Evolutionary conservation across 768 basidiomycete species (phyloP), one percentile per base, ranked within the genome.

Genomic region (Kwoniella europaea): DNA sequence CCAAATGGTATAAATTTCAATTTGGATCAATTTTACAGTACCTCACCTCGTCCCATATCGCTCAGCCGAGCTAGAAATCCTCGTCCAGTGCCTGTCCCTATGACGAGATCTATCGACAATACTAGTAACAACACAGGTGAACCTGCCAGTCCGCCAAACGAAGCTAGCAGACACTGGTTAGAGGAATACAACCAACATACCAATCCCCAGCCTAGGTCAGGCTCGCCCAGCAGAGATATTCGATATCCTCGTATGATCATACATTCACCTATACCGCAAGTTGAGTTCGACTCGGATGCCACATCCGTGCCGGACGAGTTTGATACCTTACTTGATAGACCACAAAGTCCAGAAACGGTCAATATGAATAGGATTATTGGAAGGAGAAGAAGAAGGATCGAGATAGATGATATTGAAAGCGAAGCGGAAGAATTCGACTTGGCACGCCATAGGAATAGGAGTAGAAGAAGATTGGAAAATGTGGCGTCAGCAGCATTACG

Each of bases 301-400:
- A 65, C 63, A 10, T 63, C 64, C 16, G 63, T 65, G 10, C 64
- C 69, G 7, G 69, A 70, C 43, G 53, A 65, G 5, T 61, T 71
- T 50, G 64, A 66, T 41, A 61, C 56, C 22, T 57, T 67, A 2
- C 59, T 71, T 27, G 57, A 71, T 43, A 50, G 27, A 15, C 52
- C 61, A 44, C 27, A 27, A 13, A 63, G 41, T 18, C 42, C 50
- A 4, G 63, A 29, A 18, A 27, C 13, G 22, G 35, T 18, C 4
- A 35, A 41, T 10, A 12, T 35, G 18, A 57, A 41, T 20, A 12
- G 60, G n/a, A 29, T 50, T 20, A 65, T 59, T 3, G 55, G 43
- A 43, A 60, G 41, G 22, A 29, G 60, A 27, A 58, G 65, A 7
- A 56, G 43, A 56, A 60, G 41, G 24, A 27, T 42, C 9, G 65